Percentiles rank a stretch among this genome's conserved stretches.
Conservation (phyloP, 1,284 basidiomycete genomes). For the Rugosomyces carneus region DNA sequence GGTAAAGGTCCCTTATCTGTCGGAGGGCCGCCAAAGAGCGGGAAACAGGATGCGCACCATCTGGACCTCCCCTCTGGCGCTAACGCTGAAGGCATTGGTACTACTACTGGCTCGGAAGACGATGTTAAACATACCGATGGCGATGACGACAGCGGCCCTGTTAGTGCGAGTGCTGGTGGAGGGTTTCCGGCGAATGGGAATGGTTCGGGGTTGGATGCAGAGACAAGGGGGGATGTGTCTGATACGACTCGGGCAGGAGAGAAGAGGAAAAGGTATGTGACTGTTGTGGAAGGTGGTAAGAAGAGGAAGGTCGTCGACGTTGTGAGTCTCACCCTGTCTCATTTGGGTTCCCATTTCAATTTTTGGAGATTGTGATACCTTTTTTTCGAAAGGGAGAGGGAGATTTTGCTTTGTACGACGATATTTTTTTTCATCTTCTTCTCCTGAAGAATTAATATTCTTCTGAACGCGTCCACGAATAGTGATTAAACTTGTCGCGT, state of each 20-base stretch:
- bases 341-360: not conserved
- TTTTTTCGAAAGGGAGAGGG: not conserved
- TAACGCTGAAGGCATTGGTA: constrained; percentile 13
- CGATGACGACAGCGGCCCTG: not conserved
- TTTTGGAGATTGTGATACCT: not conserved
- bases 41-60: not conserved
- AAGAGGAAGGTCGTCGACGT: constrained; percentile 66
- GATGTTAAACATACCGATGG: not conserved
- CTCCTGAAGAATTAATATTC: too few relatives aligned
- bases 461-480: too few relatives aligned
- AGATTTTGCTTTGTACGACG: too few relatives aligned
- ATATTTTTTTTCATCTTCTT: too few relatives aligned
- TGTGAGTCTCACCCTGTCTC: constrained; percentile 25
- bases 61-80: not conserved
- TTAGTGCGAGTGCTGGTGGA: not conserved
- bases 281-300: constrained; percentile 49
- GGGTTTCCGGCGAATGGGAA: not conserved
- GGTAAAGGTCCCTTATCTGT: not conserved
- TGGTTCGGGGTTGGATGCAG: not conserved
- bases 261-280: constrained; percentile 47
- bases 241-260: constrained; percentile 26
- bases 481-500: too few relatives aligned
- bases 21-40: not conserved
- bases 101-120: constrained; percentile 5
- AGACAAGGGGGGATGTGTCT: constrained; percentile 22